Percentiles rank a stretch among this genome's conserved stretches.
These are phyloP conservation scores for Leccinum broughii DNA, from an alignment of 768 basidiomycete species.

Conservation along the genomic window DNA sequence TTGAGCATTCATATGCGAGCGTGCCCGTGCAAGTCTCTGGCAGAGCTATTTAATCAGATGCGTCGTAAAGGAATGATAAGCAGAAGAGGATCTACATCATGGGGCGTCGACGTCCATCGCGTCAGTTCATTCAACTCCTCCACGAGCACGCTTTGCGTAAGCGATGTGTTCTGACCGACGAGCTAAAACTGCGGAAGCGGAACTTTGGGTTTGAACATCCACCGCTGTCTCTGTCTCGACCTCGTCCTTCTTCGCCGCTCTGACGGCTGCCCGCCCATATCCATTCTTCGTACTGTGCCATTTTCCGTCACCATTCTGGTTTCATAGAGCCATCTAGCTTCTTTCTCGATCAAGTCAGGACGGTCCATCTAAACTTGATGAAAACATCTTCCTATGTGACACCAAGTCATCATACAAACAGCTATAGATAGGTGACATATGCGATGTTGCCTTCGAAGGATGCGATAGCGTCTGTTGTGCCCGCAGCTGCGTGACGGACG, in stretches of 20 bases:
- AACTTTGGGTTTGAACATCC: slow-evolving; percentile 55
- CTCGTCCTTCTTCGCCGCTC: slow-evolving; percentile 38
- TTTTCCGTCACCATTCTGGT: slow-evolving; percentile 51
- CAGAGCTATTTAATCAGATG: background rate
- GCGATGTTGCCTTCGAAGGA: too few species aligned
- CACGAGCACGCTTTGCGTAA: slow-evolving; percentile 48
- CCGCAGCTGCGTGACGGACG: too few species aligned
- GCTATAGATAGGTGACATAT: too few species aligned
- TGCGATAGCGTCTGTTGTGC: too few species aligned
- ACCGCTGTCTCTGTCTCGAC: slow-evolving; percentile 16
- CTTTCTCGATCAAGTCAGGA: slow-evolving; percentile 40
- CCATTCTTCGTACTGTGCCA: slow-evolving; percentile 55
- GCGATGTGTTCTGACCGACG: slow-evolving; percentile 38
- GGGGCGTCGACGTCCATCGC: slow-evolving; percentile 33
- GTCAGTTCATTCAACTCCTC: slow-evolving; percentile 44
- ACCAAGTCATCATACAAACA: too few species aligned
- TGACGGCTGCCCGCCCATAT: slow-evolving; percentile 43
- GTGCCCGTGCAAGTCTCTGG: slow-evolving; percentile 43
- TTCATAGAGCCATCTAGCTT: slow-evolving; percentile 49
- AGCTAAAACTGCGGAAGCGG: slow-evolving; percentile 64
- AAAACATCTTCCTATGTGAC: too few species aligned
- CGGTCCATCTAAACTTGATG: slow-evolving; percentile 3
- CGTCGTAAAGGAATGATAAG: slow-evolving; percentile 36
- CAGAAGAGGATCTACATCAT: slow-evolving; percentile 46
- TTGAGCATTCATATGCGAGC: slow-evolving; percentile 71